Evolutionary conservation across 2,329 filamentous ascomycete species (phyloP).

Genomic region (Cordyceps pruinosa): DNA sequence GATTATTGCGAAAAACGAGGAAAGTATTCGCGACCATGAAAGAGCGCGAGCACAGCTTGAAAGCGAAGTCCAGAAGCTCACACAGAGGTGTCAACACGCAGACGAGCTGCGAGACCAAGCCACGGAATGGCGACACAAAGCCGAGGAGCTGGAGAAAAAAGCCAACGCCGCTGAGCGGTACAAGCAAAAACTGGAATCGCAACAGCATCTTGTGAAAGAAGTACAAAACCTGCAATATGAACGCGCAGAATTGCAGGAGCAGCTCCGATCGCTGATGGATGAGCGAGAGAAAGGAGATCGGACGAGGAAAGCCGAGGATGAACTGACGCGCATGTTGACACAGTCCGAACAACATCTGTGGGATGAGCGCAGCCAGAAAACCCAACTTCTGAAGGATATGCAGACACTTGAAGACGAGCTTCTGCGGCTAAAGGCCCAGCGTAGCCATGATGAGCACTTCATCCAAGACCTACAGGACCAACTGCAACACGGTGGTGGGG

Average conservation of each 20-base stretch:
- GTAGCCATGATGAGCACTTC: constrained; percentile 44
- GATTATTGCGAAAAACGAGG: constrained; percentile 59
- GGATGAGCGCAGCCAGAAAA: constrained; percentile 39
- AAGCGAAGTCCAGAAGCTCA: constrained; percentile 42
- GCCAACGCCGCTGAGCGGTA: constrained; percentile 57
- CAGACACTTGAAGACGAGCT: constrained; percentile 41
- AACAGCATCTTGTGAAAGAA: constrained; percentile 49
- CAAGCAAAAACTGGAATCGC: constrained; percentile 54
- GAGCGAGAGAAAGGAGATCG: constrained; percentile 29
- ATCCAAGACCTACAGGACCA: constrained; percentile 56
- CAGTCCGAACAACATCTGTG: constrained; percentile 36
- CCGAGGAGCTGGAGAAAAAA: constrained; percentile 52
- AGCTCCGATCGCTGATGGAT: constrained; percentile 32
- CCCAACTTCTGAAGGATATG: constrained; percentile 39
- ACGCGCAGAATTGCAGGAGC: constrained; percentile 45
- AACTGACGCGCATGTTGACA: constrained; percentile 34
- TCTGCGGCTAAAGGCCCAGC: constrained; percentile 39
- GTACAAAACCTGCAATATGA: constrained; percentile 49
- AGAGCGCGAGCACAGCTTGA: constrained; percentile 47
- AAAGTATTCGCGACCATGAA: constrained; percentile 37
- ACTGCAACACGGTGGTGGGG: constrained; percentile 32
- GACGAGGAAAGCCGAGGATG: constrained; percentile 31
- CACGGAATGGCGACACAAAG: constrained; percentile 51
- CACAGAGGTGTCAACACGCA: constrained; percentile 39
- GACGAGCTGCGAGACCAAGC: constrained; percentile 52